phyloP scores from a whole-genome alignment of 768 basidiomycete genomes.

The Naganishia antarctica region DNA sequence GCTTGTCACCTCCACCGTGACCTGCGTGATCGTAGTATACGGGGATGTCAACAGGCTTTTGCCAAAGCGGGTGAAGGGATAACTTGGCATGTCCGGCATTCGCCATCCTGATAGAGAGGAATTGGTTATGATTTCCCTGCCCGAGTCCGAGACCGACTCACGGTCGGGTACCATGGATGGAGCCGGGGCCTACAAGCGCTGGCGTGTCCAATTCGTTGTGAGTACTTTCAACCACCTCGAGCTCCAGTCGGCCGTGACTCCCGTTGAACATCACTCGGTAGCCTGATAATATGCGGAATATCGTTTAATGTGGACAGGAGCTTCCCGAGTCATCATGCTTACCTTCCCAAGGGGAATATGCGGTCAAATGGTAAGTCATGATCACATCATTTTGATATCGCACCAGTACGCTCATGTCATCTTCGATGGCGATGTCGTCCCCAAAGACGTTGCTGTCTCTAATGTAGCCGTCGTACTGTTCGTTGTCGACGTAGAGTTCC shows the following conservation, averaged over 20 bases:
- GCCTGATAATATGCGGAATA: slow-evolving; percentile 37
- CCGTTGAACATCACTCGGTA: slow-evolving; percentile 56
- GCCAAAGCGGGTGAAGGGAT: slow-evolving; percentile 54
- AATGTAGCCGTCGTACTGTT: slow-evolving; percentile 55
- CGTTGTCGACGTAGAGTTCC: slow-evolving; percentile 54
- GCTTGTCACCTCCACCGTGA: slow-evolving; percentile 56
- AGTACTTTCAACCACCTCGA: slow-evolving; percentile 55
- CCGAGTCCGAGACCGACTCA: background rate
- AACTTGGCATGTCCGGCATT: slow-evolving; percentile 53
- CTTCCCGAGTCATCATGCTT: background rate
- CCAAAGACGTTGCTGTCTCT: slow-evolving; percentile 55
- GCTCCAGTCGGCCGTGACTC: slow-evolving; percentile 55
- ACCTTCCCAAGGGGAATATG: slow-evolving; percentile 51
- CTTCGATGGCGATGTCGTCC: slow-evolving; percentile 53
- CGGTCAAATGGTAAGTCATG: slow-evolving; percentile 57
- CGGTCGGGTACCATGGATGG: slow-evolving; percentile 38
- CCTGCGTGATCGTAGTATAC: slow-evolving; percentile 52
- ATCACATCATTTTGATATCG: slow-evolving; percentile 54
- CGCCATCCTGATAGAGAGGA: slow-evolving; percentile 44
- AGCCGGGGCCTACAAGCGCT: slow-evolving; percentile 37
- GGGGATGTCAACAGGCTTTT: slow-evolving; percentile 52
- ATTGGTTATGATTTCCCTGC: background rate
- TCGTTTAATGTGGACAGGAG: background rate
- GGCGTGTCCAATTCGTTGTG: slow-evolving; percentile 32
- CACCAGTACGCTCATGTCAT: slow-evolving; percentile 56